A percentile compares a stretch with the other conserved stretches of the same genome.
Conservation (phyloP, 495 filamentous ascomycete genomes). For the Extremus antarcticus region DNA sequence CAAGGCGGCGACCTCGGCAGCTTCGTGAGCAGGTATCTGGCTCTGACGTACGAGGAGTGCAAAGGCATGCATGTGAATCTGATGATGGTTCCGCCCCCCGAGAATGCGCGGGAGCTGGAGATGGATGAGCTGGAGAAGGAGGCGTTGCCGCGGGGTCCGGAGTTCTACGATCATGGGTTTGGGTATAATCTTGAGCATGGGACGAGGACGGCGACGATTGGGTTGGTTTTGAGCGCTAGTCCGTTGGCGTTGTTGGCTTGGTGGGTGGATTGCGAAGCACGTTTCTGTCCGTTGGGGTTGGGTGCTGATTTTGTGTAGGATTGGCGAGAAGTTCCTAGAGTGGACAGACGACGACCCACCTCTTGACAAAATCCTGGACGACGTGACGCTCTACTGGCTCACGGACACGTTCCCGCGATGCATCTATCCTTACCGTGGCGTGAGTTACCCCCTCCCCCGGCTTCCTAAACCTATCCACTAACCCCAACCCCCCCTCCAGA, state of each 20-base stretch:
- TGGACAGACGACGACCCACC: constrained; percentile 50
- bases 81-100: constrained; percentile 1
- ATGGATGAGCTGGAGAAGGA: constrained; percentile 15
- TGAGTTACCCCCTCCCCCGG: neutral
- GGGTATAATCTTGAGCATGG: constrained; percentile 50
- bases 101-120: neutral
- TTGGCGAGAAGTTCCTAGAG: constrained; percentile 58
- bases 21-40: constrained; percentile 24
- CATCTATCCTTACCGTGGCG: constrained; percentile 46
- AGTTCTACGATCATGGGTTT: constrained; percentile 33
- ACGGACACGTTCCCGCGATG: constrained; percentile 47
- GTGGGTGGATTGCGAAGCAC: no score
- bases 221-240: constrained; percentile 43
- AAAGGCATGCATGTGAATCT: constrained; percentile 34
- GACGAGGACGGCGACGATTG: constrained; percentile 50
- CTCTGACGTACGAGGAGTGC: constrained; percentile 12
- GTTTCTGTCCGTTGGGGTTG: no score
- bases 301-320: constrained; percentile 4
- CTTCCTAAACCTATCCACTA: neutral
- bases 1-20: constrained; percentile 62
- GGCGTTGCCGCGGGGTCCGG: constrained; percentile 19
- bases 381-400: constrained; percentile 56
- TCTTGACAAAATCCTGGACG: constrained; percentile 45
- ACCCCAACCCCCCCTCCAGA: neutral
- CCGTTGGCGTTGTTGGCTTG: constrained; percentile 56